Base-by-base conservation (phyloP, 148 eudicot genomes). In the Chenopodium quinoa region DNA sequence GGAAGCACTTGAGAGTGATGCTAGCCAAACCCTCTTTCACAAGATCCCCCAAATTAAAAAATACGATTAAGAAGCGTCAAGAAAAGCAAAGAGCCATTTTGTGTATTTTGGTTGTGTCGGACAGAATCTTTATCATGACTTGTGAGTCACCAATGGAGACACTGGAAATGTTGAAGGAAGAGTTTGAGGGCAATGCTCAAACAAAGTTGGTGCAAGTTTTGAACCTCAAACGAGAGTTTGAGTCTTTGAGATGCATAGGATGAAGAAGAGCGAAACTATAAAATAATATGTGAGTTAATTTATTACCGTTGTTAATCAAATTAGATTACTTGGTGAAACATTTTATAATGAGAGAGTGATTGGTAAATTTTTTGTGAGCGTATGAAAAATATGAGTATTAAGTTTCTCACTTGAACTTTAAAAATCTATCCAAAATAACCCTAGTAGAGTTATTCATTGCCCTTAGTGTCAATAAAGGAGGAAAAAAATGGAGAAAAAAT, bases 101-200 rank as follows among this genome's bases (percentile, higher is more conserved):
- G 14, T 66, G 70, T 25, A 23, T 66, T 23, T 23, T 27, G 14
- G 2, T 13, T 3, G 34, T 66, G 70, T 66, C 32, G 34, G 70
- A 66, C 11, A 25, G 32, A 23, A 27, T 66, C 13, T 66, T 66
- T 9, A 66, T 66, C 32, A 27, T 66, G 70, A 27, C 31, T 27
- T 66, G 70, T 66, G 32, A 66, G 70, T 66, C 70, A 7, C 70
- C 70, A 25, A 66, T 4, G 9, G 70, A 27, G 32, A 34, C 70
- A 66, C 25, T 13, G 12, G 32, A 25, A 1, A 66, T 23, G 31
- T 14, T 66, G 5, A 66, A 66, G 70, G 70, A n/a, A n/a, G 70
- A 66, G 31, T 66, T 23, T 66, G 70, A 66, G 47, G 73, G 73
- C 22, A 70, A 70, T 70, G 73, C 44, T 70, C 22, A 31, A 70